Conservation (phyloP, 202 grass and related monocot species). For the Zoysia matrella region DNA sequence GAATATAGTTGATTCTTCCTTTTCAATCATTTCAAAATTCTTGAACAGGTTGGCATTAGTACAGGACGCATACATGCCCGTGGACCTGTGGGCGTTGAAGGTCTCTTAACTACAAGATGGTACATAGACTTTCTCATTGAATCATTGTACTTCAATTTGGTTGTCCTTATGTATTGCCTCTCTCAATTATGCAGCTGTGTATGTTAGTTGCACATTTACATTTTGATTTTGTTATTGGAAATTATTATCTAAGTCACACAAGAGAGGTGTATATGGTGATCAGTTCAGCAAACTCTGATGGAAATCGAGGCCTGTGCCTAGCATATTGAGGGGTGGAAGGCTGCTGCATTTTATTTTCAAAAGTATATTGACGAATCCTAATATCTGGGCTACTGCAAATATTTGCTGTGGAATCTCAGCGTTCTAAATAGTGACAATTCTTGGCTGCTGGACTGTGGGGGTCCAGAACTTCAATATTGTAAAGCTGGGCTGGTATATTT, state of each 20-base stretch:
- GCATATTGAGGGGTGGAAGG: not conserved
- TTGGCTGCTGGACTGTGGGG: conserved; percentile 17
- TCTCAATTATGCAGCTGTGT: not conserved
- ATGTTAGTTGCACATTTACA: not conserved
- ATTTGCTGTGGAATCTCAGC: not conserved
- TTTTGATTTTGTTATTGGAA: not conserved
- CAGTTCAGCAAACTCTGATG: not conserved
- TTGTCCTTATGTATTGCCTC: conserved; percentile 5
- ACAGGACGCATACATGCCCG: conserved; percentile 98
- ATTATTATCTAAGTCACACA: not conserved
- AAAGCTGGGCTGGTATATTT: not conserved
- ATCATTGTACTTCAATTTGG: not conserved
- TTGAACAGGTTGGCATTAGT: conserved; percentile 94
- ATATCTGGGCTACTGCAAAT: not conserved
- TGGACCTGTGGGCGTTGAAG: conserved; percentile 97
- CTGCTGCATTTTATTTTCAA: not conserved
- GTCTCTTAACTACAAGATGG: conserved; percentile 91
- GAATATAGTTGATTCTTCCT: not conserved
- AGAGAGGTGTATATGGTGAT: too few species aligned
- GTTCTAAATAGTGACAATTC: conserved; percentile 5
- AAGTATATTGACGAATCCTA: not conserved
- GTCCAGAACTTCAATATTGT: not conserved
- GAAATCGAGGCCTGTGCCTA: not conserved
- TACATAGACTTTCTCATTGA: conserved; percentile 40
- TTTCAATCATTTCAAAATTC: conserved; percentile 39